These are phyloP conservation scores for Leishmania martiniquensis DNA, from an alignment of 208 protist genomes.

Conservation along the genomic window DNA sequence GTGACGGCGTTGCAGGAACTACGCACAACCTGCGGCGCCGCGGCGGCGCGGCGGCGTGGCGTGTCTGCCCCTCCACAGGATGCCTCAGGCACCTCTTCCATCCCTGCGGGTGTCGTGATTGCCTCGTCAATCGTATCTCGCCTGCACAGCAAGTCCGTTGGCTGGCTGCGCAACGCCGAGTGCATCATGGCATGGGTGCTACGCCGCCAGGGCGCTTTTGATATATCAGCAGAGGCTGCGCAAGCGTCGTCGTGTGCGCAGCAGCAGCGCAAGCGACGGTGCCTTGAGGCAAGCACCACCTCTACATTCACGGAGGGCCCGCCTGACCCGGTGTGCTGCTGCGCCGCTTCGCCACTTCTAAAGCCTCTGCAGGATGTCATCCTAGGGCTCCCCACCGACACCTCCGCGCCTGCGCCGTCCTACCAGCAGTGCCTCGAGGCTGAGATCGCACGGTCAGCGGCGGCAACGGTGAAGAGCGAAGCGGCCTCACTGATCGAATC, in stretches of 20 bases:
- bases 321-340: neutral
- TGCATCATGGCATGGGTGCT: constrained; percentile 38
- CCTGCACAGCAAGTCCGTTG: constrained; percentile 11
- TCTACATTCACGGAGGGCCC: neutral
- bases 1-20: constrained; percentile 28
- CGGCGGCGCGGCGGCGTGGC: neutral
- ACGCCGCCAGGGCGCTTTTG: constrained; percentile 22
- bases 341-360: constrained; percentile 1
- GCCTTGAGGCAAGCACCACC: constrained; percentile 15
- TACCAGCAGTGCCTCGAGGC: constrained; percentile 17
- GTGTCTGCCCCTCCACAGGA: neutral
- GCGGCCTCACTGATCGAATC: neutral
- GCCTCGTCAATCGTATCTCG: constrained; percentile 15
- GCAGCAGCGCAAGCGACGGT: constrained; percentile 31
- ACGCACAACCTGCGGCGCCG: constrained; percentile 6
- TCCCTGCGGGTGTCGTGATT: neutral
- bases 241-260: constrained; percentile 5
- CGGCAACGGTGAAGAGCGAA: neutral
- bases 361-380: constrained; percentile 17
- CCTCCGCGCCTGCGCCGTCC: neutral
- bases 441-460: constrained; percentile 8
- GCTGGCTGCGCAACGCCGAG: constrained; percentile 36
- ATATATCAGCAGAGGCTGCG: neutral
- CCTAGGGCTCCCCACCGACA: neutral
- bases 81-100: neutral